These are phyloP conservation scores for Lodderomyces parapsilosis DNA, from an alignment of 1,139 yeast genomes.

Conservation along the genomic window DNA sequence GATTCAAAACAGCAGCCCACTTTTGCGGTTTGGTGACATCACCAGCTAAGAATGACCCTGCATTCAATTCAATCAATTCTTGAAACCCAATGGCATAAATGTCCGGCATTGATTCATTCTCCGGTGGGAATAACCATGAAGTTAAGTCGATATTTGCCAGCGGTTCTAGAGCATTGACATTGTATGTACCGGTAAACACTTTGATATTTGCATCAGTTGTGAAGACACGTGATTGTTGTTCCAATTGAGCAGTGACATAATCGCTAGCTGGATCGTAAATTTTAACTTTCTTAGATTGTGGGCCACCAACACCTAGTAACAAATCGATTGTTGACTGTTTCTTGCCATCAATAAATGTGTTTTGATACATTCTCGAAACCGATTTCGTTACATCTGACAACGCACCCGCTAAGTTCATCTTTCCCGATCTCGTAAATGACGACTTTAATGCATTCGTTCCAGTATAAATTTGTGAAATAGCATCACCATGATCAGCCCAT, in stretches of 20 bases:
- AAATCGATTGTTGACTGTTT: conserved; percentile 87
- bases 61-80: conserved; percentile 87
- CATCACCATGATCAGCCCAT: conserved; percentile 99
- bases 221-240: conserved; percentile 50
- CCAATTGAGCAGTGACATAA: conserved; percentile 63
- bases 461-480: conserved; percentile 91
- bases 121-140: conserved; percentile 80
- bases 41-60: conserved; percentile 74
- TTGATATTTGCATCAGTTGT: conserved; percentile 60
- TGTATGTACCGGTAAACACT: conserved; percentile 82
- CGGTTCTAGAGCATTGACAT: conserved; percentile 74
- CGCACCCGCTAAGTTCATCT: conserved; percentile 95
- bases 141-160: conserved; percentile 55
- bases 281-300: conserved; percentile 65
- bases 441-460: conserved; percentile 97
- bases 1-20: conserved; percentile 61
- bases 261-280: conserved; percentile 90
- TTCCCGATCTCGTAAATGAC: conserved; percentile 89
- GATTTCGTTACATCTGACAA: conserved; percentile 94
- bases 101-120: conserved; percentile 53
- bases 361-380: conserved; percentile 91
- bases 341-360: conserved; percentile 89
- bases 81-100: conserved; percentile 86
- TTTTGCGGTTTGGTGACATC: conserved; percentile 61
- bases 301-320: conserved; percentile 72